Conservation (phyloP, 768 basidiomycete species). For the Fomitopsis serialis region DNA sequence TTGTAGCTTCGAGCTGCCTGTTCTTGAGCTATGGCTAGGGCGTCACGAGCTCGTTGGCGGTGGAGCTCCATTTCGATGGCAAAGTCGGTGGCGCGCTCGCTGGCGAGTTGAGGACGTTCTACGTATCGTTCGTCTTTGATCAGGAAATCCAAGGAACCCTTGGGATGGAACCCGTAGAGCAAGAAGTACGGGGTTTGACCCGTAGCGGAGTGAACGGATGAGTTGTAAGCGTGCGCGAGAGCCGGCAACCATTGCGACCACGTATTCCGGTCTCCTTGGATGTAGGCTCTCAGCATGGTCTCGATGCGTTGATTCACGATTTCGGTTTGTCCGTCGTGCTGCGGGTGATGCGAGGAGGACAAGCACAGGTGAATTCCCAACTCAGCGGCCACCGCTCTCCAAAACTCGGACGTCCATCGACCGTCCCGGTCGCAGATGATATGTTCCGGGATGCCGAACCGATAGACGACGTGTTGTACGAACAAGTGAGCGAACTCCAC, state of each 20-base stretch:
- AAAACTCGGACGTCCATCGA: neutral
- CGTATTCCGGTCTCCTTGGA: neutral
- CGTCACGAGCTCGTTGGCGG: conserved; percentile 4
- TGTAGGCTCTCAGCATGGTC: neutral
- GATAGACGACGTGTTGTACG: neutral
- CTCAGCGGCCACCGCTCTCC: neutral
- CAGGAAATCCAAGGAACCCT: neutral
- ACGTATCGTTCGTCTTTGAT: neutral
- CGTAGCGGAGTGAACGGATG: conserved; percentile 6
- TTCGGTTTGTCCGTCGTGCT: conserved; percentile 2
- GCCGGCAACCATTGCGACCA: conserved; percentile 4
- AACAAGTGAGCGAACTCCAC: neutral
- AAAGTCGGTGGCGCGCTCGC: neutral
- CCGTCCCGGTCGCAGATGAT: neutral
- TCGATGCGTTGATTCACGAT: conserved; percentile 1
- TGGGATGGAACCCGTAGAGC: conserved; percentile 14
- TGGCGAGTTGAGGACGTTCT: neutral
- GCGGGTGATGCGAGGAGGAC: neutral
- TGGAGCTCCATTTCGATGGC: neutral
- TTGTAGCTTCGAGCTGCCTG: conserved; percentile 12
- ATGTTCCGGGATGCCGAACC: neutral
- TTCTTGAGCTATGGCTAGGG: conserved; percentile 13
- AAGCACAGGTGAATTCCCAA: neutral
- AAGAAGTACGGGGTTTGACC: conserved; percentile 13
- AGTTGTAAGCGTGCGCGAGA: conserved; percentile 12